Percentiles rank a stretch among this genome's conserved stretches.
phyloP scores from a whole-genome alignment of 306 rosid species.

The Prunus armeniaca region DNA sequence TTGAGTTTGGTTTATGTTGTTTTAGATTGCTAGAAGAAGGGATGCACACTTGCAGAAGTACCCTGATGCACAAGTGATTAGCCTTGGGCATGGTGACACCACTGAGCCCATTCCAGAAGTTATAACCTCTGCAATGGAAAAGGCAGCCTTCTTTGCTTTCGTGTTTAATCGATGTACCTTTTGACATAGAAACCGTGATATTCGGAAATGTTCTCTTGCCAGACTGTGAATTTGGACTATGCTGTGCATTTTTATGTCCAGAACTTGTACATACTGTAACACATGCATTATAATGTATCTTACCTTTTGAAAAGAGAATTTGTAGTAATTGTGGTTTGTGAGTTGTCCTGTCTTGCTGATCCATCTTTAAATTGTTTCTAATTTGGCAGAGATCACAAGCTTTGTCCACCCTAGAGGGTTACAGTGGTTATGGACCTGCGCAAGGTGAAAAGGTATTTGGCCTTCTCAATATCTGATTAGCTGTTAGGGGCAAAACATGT shows the following conservation, averaged over 20 bases:
- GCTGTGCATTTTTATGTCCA: not conserved
- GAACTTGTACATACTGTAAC: not conserved
- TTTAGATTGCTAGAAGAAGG: constrained; percentile 83
- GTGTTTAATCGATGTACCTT: not conserved
- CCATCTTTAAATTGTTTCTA: constrained; percentile 16
- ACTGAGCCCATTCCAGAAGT: constrained; percentile 98
- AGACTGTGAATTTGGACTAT: too few species aligned
- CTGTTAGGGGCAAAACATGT: too few species aligned
- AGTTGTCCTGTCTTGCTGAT: constrained; percentile 13
- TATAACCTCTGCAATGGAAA: constrained; percentile 82
- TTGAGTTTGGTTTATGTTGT: not conserved
- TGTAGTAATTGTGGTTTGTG: not conserved
- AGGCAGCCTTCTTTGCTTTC: constrained; percentile 31
- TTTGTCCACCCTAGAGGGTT: constrained; percentile 80
- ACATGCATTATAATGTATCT: not conserved
- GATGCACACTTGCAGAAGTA: constrained; percentile 76
- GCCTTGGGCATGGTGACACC: constrained; percentile 96
- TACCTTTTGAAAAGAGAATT: not conserved
- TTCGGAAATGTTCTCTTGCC: too few species aligned
- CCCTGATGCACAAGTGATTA: constrained; percentile 94
- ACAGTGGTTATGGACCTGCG: constrained; percentile 95
- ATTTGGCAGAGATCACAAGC: constrained; percentile 63
- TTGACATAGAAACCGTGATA: too few species aligned
- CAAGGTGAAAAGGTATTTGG: constrained; percentile 87
- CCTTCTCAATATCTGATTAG: not conserved